Conservation (phyloP, 2,329 filamentous ascomycete genomes). For the Calonectria pauciramosa region DNA sequence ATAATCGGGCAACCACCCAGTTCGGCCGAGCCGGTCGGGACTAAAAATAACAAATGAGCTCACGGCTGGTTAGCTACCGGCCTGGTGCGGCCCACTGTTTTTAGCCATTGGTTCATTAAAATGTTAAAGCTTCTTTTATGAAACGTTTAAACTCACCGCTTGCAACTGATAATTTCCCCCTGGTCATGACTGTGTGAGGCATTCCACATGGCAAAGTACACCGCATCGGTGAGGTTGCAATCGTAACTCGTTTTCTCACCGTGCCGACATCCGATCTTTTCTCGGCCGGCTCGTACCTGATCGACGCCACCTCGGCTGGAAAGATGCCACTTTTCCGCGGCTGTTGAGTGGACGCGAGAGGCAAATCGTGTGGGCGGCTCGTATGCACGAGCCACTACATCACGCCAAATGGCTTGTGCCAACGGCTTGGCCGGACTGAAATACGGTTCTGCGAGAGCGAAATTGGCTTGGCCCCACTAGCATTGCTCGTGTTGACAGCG, state of each 20-base stretch:
- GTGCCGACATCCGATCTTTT: not conserved
- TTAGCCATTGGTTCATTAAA: not conserved
- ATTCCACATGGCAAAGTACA: not conserved
- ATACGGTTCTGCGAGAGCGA: not conserved
- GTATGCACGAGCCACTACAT: slow-evolving; percentile 6
- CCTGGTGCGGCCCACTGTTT: not conserved
- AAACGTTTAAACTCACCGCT: not conserved
- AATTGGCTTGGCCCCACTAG: slow-evolving; percentile 1
- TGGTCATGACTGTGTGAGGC: not conserved
- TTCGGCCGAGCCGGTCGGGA: not conserved
- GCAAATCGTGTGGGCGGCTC: not conserved
- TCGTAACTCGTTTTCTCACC: too few species aligned
- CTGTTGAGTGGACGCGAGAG: not conserved
- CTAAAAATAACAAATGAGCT: not conserved
- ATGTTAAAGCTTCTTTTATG: slow-evolving; percentile 4
- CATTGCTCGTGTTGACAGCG: not conserved
- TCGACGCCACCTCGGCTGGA: not conserved
- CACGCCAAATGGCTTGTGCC: not conserved
- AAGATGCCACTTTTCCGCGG: not conserved
- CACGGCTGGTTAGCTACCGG: not conserved
- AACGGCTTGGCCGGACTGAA: not conserved
- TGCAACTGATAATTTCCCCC: not conserved
- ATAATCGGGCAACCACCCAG: not conserved
- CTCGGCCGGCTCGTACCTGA: too few species aligned
- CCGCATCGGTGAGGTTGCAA: too few species aligned